Evolutionary conservation across 352 stramenopile genomes (phyloP).

Genomic region (Blastocystis sp.): DNA sequence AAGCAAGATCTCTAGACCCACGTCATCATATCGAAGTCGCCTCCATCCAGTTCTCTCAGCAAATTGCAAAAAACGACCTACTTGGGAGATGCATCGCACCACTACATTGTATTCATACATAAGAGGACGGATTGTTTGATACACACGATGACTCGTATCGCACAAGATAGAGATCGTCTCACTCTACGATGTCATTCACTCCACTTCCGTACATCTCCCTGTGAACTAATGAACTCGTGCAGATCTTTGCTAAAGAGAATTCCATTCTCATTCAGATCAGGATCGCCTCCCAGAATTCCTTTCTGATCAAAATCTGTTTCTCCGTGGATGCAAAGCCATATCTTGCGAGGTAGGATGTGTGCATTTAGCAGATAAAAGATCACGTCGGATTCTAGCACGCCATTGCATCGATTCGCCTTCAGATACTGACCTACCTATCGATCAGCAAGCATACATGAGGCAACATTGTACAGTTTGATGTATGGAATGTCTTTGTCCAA

Average conservation of each 20-base stretch:
- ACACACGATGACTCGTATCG: constrained; percentile 30
- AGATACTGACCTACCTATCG: constrained; percentile 64
- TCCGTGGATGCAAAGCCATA: constrained; percentile 81
- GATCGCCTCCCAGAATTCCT: constrained; percentile 70
- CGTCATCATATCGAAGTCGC: constrained; percentile 80
- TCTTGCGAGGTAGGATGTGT: constrained; percentile 78
- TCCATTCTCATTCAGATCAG: constrained; percentile 74
- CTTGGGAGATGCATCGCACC: background rate
- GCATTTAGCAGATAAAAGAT: constrained; percentile 75
- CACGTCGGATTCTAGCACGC: constrained; percentile 68
- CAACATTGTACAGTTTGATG: constrained; percentile 82
- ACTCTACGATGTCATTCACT: background rate
- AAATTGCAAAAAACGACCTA: constrained; percentile 74
- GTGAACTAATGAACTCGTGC: constrained; percentile 75
- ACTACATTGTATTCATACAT: constrained; percentile 63
- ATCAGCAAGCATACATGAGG: background rate
- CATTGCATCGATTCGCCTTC: constrained; percentile 65
- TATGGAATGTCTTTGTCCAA: constrained; percentile 77
- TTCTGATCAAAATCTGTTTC: constrained; percentile 74
- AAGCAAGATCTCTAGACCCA: background rate
- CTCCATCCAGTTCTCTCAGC: constrained; percentile 81
- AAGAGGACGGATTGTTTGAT: constrained; percentile 20
- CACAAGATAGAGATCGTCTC: constrained; percentile 41
- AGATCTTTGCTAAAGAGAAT: constrained; percentile 75
- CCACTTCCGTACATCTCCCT: constrained; percentile 68